Evolutionary conservation across 2,329 filamentous ascomycete genomes (phyloP).

Genomic region (Fusarium stilboides): DNA sequence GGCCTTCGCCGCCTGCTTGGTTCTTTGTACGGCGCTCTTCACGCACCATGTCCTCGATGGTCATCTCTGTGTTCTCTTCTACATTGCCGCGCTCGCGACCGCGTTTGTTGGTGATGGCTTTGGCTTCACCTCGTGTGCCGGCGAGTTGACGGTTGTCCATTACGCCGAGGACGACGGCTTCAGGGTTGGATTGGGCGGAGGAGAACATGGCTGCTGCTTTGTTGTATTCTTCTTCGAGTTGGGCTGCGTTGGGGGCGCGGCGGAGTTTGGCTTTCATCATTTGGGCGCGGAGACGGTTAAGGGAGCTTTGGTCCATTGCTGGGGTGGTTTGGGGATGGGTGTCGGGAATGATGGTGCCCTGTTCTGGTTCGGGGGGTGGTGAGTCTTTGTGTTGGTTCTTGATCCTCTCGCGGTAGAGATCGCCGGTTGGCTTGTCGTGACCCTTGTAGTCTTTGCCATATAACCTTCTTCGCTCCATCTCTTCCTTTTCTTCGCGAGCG

Average conservation of each 20-base stretch:
- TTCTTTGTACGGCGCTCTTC: conserved; percentile 90
- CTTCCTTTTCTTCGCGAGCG: conserved; percentile 91
- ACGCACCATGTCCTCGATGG: conserved; percentile 94
- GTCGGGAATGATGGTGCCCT: conserved; percentile 70
- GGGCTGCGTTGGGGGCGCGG: conserved; percentile 79
- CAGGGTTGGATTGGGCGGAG: conserved; percentile 71
- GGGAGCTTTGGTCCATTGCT: conserved; percentile 79
- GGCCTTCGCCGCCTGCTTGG: conserved; percentile 83
- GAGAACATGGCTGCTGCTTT: conserved; percentile 75
- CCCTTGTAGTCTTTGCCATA: conserved; percentile 90
- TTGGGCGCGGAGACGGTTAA: conserved; percentile 92
- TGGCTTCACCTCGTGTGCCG: conserved; percentile 80
- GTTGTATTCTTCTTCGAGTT: conserved; percentile 89
- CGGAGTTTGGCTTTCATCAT: conserved; percentile 96
- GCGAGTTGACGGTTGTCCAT: conserved; percentile 94
- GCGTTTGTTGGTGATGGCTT: conserved; percentile 81
- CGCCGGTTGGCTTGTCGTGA: conserved; percentile 89
- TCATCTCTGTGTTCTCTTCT: conserved; percentile 95
- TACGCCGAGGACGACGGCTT: conserved; percentile 80
- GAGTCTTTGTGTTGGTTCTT: conserved; percentile 65
- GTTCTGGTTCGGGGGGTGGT: conserved; percentile 55
- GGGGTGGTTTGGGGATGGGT: conserved; percentile 55
- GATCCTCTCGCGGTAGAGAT: conserved; percentile 85
- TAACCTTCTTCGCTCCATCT: conserved; percentile 84
- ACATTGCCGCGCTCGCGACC: conserved; percentile 88